Evolutionary conservation across 1,284 basidiomycete species (phyloP).

Genomic region (Hymenochaete sp.): DNA sequence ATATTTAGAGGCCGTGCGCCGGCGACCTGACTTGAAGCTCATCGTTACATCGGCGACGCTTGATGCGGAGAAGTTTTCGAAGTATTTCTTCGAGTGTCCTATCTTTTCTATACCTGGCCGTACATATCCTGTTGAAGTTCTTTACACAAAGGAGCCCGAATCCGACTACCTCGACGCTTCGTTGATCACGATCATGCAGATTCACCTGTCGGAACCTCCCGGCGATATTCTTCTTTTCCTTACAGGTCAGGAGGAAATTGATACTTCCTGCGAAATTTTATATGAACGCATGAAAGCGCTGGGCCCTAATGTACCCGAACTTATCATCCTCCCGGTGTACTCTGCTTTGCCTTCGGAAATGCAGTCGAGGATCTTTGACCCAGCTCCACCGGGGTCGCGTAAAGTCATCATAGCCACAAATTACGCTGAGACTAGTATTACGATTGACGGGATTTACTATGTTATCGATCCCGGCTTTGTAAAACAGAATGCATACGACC

Average conservation of each 20-base stretch:
- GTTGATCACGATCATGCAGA: constrained; percentile 98
- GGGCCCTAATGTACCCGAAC: constrained; percentile 93
- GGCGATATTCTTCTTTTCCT: constrained; percentile 96
- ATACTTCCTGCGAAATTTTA: constrained; percentile 93
- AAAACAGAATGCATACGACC: constrained; percentile 99
- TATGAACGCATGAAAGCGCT: constrained; percentile 98
- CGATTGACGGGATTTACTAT: constrained; percentile 98
- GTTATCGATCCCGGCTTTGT: constrained; percentile 98
- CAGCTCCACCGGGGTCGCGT: constrained; percentile 90
- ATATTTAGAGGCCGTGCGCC: constrained; percentile 79
- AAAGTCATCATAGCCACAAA: constrained; percentile 99
- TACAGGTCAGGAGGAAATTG: constrained; percentile 98
- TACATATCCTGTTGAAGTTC: constrained; percentile 94
- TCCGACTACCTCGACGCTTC: constrained; percentile 97
- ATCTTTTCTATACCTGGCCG: constrained; percentile 99
- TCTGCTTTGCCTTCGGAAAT: constrained; percentile 97
- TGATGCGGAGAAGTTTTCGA: constrained; percentile 99
- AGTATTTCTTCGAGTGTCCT: constrained; percentile 96
- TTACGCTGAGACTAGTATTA: constrained; percentile 97
- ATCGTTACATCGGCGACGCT: constrained; percentile 98
- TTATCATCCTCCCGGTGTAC: constrained; percentile 95
- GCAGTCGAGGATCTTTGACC: constrained; percentile 96
- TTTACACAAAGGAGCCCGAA: constrained; percentile 98
- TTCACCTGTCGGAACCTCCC: constrained; percentile 94
- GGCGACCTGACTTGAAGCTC: constrained; percentile 90